Evolutionary conservation across 2,329 filamentous ascomycete species (phyloP).

Genomic region (Paecilomyces formosus): DNA sequence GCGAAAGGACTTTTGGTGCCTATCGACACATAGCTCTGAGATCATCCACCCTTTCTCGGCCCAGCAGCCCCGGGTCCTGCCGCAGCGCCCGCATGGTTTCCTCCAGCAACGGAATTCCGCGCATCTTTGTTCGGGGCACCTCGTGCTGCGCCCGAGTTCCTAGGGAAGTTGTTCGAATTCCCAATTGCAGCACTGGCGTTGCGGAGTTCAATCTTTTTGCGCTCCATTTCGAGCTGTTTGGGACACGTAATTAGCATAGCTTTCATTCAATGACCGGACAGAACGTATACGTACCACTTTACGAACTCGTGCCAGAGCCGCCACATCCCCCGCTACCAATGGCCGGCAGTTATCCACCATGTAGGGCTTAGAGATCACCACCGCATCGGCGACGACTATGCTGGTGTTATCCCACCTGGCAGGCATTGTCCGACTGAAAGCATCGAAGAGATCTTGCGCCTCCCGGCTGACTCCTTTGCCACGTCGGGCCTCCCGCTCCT

Average conservation of each 20-base stretch:
- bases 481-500: constrained; percentile 50
- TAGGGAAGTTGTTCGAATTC: constrained; percentile 19
- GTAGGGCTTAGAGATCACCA: constrained; percentile 53
- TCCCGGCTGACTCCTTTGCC: constrained; percentile 55
- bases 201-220: constrained; percentile 39
- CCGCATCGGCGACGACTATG: constrained; percentile 55
- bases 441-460: constrained; percentile 58
- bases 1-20: too few relatives aligned
- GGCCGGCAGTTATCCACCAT: constrained; percentile 46
- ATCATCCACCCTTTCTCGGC: constrained; percentile 24
- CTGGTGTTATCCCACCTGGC: constrained; percentile 52
- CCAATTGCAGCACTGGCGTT: constrained; percentile 33
- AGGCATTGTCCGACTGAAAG: constrained; percentile 53
- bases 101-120: constrained; percentile 5
- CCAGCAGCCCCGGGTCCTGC: constrained; percentile 17
- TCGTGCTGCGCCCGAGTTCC: constrained; percentile 1
- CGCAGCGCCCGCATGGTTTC: constrained; percentile 12
- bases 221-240: constrained; percentile 39
- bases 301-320: constrained; percentile 37
- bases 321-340: constrained; percentile 31
- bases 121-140: constrained; percentile 8
- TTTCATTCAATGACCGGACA: neutral
- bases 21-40: neutral
- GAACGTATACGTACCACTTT: constrained; percentile 37
- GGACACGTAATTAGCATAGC: constrained; percentile 1